Conservation (phyloP, 75 land plant genomes). For the Pinus albicaulis region DNA sequence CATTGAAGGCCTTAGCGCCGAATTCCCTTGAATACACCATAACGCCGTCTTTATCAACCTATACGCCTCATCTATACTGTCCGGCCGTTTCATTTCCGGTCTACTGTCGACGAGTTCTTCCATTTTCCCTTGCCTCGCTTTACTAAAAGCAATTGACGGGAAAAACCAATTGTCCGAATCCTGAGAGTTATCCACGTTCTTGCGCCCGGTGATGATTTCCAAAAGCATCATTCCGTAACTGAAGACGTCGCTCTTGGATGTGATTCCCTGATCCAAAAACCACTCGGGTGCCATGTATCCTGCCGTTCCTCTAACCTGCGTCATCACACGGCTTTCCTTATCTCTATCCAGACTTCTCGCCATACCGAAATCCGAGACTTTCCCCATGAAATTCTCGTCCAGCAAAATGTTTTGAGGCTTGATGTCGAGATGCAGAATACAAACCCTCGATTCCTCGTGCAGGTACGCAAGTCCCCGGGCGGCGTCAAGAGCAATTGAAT, state of each 20-base stretch:
- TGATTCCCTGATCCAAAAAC: background rate
- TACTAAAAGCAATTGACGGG: background rate
- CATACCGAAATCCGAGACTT: constrained; percentile 88
- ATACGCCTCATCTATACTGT: background rate
- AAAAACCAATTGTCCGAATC: background rate
- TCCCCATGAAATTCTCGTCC: constrained; percentile 74
- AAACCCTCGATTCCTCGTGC: constrained; percentile 68
- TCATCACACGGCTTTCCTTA: constrained; percentile 54
- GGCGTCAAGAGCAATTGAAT: constrained; percentile 47
- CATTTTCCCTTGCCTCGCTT: background rate
- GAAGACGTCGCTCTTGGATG: background rate
- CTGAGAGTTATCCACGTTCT: background rate
- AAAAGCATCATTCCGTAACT: background rate
- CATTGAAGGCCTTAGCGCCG: background rate
- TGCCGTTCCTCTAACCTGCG: constrained; percentile 71
- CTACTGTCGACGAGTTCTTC: background rate
- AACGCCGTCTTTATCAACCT: background rate
- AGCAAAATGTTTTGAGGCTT: constrained; percentile 80
- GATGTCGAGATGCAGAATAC: constrained; percentile 77
- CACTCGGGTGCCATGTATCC: constrained; percentile 95
- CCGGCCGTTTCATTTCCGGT: background rate
- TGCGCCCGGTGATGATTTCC: background rate
- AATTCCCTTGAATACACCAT: background rate
- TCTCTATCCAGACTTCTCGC: constrained; percentile 55
- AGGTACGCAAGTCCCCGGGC: constrained; percentile 57